Percentiles rank a stretch among this genome's conserved stretches.
phyloP scores from a whole-genome alignment of 202 grass and related monocot species.

The Elaeis oleifera region DNA sequence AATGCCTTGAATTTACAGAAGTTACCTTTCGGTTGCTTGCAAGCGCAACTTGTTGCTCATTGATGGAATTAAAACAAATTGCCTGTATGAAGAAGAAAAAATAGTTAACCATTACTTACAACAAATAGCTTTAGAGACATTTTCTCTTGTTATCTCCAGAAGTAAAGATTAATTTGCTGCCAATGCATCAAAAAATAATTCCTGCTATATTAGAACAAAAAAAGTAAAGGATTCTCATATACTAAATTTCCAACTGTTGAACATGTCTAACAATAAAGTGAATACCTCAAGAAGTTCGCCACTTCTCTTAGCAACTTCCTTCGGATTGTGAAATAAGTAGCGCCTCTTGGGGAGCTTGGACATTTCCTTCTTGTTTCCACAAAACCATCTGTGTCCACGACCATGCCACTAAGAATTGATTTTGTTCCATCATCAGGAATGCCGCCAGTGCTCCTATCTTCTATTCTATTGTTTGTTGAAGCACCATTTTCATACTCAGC shows the following conservation, averaged over 20 bases:
- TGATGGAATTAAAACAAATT: constrained; percentile 73
- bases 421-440: constrained; percentile 25
- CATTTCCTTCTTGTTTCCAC: constrained; percentile 51
- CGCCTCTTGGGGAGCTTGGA: constrained; percentile 29
- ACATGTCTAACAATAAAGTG: constrained; percentile 11
- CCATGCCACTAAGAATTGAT: constrained; percentile 8
- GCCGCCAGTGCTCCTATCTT: constrained; percentile 19
- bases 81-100: constrained; percentile 37
- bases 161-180: neutral
- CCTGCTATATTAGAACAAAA: constrained; percentile 13
- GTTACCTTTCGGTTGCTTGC: constrained; percentile 84
- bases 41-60: constrained; percentile 71
- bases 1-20: neutral
- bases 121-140: neutral
- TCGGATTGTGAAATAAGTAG: constrained; percentile 47
- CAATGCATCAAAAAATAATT: constrained; percentile 14
- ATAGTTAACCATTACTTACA: neutral
- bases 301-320: constrained; percentile 66
- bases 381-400: constrained; percentile 25
- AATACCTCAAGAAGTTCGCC: constrained; percentile 95
- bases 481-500: constrained; percentile 28
- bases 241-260: constrained; percentile 26
- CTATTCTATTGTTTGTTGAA: constrained; percentile 31
- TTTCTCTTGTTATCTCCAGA: neutral
- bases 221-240: constrained; percentile 11